Conservation (phyloP, 768 basidiomycete species). For the Podaxis sp. region DNA sequence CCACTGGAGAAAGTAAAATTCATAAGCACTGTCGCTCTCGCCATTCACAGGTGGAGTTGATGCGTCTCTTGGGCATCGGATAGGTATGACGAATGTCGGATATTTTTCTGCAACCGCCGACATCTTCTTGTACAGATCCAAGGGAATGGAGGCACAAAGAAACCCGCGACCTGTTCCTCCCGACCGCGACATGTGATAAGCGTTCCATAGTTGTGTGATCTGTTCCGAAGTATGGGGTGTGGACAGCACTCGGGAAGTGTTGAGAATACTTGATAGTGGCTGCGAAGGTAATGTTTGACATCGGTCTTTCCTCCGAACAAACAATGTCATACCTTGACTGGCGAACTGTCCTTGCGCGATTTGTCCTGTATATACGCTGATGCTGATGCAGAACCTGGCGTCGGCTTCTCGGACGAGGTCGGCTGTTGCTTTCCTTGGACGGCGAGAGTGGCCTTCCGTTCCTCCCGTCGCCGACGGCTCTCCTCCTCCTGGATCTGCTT, state of each 20-base stretch:
- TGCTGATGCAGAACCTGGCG: conserved; percentile 2
- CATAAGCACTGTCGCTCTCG: conserved; percentile 52
- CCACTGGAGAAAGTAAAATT: conserved; percentile 92
- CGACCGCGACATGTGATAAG: conserved; percentile 83
- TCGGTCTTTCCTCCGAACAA: neutral
- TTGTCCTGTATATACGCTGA: conserved; percentile 1
- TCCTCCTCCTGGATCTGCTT: conserved; percentile 21
- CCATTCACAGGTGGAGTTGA: conserved; percentile 25
- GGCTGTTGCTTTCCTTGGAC: conserved; percentile 13
- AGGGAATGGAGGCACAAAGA: conserved; percentile 80
- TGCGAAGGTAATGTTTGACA: conserved; percentile 29
- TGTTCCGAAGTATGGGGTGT: conserved; percentile 71
- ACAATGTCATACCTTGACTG: conserved; percentile 22
- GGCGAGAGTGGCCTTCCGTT: conserved; percentile 23
- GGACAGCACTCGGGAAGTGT: conserved; percentile 65
- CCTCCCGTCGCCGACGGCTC: conserved; percentile 21
- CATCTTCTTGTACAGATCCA: conserved; percentile 75
- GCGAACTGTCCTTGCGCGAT: conserved; percentile 20
- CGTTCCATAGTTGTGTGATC: conserved; percentile 83
- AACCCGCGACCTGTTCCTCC: conserved; percentile 80
- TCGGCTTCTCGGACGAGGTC: conserved; percentile 1
- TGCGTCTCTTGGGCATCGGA: conserved; percentile 50
- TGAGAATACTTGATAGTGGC: conserved; percentile 83
- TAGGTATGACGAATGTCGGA: conserved; percentile 79
- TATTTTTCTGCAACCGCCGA: conserved; percentile 58